Base-by-base conservation (phyloP, 495 filamentous ascomycete genomes). In the Rhypophila decipiens region DNA sequence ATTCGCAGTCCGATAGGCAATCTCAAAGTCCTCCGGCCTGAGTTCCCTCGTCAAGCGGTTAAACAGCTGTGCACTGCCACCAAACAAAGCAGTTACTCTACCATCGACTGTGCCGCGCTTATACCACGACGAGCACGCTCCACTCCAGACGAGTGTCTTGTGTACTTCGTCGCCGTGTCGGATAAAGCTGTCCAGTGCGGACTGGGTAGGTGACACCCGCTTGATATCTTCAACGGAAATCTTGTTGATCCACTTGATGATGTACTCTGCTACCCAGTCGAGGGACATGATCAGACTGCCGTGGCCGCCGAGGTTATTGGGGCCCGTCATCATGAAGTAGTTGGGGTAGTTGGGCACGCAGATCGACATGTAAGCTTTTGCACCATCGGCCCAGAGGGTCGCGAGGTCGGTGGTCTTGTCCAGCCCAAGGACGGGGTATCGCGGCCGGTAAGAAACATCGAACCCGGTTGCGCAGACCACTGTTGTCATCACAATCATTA, bases 381-480 rank as follows among this genome's bases (percentile, higher is more conserved):
- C 74, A 64, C n/a, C 75, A 65, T 52, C 68, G 68, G 27, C 69
- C 75, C 58, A 66, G 64, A 71, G 73, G 22, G 71, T 71, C 24
- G 52, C 51, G 1, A 68, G 50, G 22, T 78, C 65, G 29, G 72
- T 66, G 12, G 74, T 51, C 1, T 67, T 74, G 24, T 53, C 69
- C 19, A 69, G 65, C 15, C 74, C 70, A 17, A 71, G 59, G 38
- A 80, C 70, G 2, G 76, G 68, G 51, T 80, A 83, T 5, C 71
- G 70, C 0, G 78, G 78, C 4, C 66, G 68, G 41, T 76, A 69
- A 31, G 72, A 68, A 12, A 52, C 57, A 51, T 83, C 76, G 20
- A 78, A 79, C 1, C 80, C 80, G 0, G 80, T 84, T 2, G 79
- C 71, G 53, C 80, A 83, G 44, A 83, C 74, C 2, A 76, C 9